Conservation (phyloP, 306 rosid genomes). For the Ceratonia siliqua region DNA sequence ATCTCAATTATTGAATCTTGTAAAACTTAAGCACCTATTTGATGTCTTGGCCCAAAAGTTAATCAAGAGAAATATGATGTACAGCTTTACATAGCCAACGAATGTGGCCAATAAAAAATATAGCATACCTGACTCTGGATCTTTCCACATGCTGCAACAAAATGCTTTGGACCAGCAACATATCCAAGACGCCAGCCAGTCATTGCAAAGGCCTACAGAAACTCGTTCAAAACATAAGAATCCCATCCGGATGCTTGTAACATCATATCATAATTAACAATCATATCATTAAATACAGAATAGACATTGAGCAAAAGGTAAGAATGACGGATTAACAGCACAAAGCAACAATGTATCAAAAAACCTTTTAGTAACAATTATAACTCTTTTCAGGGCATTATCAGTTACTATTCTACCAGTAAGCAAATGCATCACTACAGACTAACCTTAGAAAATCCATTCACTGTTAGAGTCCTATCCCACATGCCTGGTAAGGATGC, state of each 20-base stretch:
- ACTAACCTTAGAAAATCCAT: conserved; percentile 92
- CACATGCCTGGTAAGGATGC: conserved; percentile 98
- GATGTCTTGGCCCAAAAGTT: conserved; percentile 11
- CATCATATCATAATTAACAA: background rate
- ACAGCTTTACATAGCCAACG: background rate
- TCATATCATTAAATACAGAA: conserved; percentile 3
- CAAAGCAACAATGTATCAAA: conserved; percentile 1
- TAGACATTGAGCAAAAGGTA: background rate
- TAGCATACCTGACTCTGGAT: conserved; percentile 88
- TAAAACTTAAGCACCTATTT: conserved; percentile 17
- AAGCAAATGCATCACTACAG: background rate
- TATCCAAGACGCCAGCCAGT: conserved; percentile 99
- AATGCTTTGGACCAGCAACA: conserved; percentile 95
- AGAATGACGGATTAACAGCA: conserved; percentile 10
- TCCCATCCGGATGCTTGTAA: conserved; percentile 2
- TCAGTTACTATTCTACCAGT: background rate
- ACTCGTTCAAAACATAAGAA: conserved; percentile 39
- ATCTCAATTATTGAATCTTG: conserved; percentile 7
- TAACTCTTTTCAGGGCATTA: background rate
- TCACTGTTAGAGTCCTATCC: conserved; percentile 90
- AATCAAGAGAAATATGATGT: conserved; percentile 12
- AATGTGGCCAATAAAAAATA: conserved; percentile 14
- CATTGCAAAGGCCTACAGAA: conserved; percentile 88
- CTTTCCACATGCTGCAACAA: conserved; percentile 76
- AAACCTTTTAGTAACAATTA: background rate